Evolutionary conservation across 1,139 yeast species (phyloP).

Genomic region (Yamadazyma triangularis): DNA sequence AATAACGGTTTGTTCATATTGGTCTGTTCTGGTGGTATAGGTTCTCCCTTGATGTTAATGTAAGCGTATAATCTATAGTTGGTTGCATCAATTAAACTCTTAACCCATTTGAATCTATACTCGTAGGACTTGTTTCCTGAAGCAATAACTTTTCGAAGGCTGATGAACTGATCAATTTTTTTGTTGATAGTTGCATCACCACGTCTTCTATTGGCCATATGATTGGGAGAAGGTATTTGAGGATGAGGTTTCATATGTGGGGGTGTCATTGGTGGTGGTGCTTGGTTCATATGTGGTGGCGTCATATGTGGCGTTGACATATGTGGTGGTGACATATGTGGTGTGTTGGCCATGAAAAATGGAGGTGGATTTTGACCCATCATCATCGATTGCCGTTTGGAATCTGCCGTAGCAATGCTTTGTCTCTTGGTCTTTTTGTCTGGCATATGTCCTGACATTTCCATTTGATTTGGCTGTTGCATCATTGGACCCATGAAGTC

Average conservation of each 20-base stretch:
- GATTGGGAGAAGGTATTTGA: not conserved
- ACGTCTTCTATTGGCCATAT: not conserved
- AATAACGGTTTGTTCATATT: slow-evolving; percentile 31
- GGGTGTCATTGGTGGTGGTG: slow-evolving; percentile 4
- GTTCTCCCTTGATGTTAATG: slow-evolving; percentile 44
- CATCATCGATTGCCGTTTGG: slow-evolving; percentile 2
- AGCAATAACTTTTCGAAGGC: slow-evolving; percentile 34
- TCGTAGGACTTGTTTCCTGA: slow-evolving; percentile 43
- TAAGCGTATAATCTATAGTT: slow-evolving; percentile 38
- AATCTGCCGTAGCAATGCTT: slow-evolving; percentile 14
- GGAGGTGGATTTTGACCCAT: not conserved
- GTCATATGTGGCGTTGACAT: too few species aligned
- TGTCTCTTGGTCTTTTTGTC: slow-evolving; percentile 12
- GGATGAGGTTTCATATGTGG: not conserved
- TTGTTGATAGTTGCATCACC: slow-evolving; percentile 22
- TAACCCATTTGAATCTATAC: slow-evolving; percentile 42
- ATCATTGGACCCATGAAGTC: not conserved
- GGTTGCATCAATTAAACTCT: slow-evolving; percentile 40
- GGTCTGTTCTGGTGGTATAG: slow-evolving; percentile 27
- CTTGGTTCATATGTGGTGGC: slow-evolving; percentile 2
- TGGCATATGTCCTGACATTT: not conserved
- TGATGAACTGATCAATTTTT: slow-evolving; percentile 33
- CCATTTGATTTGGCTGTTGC: not conserved
- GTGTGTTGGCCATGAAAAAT: slow-evolving; percentile 13
- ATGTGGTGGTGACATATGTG: too few species aligned